A percentile compares a stretch with the other conserved stretches of the same genome.
phyloP scores from a whole-genome alignment of 1,284 basidiomycete species.

The Tylopilus sp. region DNA sequence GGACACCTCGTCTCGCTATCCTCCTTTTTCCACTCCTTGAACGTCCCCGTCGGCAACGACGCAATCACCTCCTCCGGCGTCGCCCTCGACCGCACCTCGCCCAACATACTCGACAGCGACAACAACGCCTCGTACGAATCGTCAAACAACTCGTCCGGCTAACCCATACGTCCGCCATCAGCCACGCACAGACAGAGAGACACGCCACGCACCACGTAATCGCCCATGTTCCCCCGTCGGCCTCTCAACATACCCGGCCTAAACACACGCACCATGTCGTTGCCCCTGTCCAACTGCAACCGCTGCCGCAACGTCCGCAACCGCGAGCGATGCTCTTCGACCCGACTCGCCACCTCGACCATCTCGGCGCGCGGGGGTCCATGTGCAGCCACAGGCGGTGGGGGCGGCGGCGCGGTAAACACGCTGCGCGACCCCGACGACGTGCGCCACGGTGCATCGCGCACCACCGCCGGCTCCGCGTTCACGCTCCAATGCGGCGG shows the following conservation, averaged over 20 bases:
- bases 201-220: conserved; percentile 53
- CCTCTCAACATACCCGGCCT: conserved; percentile 28
- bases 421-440: conserved; percentile 19
- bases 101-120: conserved; percentile 55
- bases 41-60: conserved; percentile 56
- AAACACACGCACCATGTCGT: conserved; percentile 21
- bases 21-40: conserved; percentile 62
- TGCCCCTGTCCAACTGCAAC: conserved; percentile 24
- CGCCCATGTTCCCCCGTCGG: conserved; percentile 45
- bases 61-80: conserved; percentile 61
- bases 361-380: conserved; percentile 11
- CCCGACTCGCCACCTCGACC: conserved; percentile 14
- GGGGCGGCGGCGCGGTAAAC: conserved; percentile 9
- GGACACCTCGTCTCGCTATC: conserved; percentile 72
- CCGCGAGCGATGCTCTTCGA: conserved; percentile 30
- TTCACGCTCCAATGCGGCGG: conserved; percentile 18
- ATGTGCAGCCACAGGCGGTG: not conserved
- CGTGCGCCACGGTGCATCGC: conserved; percentile 28
- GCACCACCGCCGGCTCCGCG: conserved; percentile 9
- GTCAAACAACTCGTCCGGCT: conserved; percentile 74
- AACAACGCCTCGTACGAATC: conserved; percentile 67
- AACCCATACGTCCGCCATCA: not conserved
- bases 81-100: conserved; percentile 61
- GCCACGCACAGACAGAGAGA: not conserved
- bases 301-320: conserved; percentile 30